These are phyloP conservation scores for Limonomyces culmigenus DNA, from an alignment of 1,284 basidiomycete species.

Conservation along the genomic window DNA sequence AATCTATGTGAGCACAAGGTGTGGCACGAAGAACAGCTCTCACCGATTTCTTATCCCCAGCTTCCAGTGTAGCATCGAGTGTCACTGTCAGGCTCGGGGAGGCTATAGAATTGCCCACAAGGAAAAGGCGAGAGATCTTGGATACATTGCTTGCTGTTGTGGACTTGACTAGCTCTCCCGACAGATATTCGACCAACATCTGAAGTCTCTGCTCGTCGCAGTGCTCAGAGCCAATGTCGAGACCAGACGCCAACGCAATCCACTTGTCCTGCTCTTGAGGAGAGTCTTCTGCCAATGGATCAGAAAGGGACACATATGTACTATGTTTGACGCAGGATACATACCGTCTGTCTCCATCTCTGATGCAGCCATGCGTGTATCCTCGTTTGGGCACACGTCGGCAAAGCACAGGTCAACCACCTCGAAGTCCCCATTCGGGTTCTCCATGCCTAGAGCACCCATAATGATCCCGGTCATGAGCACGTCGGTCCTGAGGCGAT, in stretches of 20 bases:
- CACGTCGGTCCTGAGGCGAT: slow-evolving; percentile 29
- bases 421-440: slow-evolving; percentile 80
- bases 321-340: slow-evolving; percentile 1
- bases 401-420: slow-evolving; percentile 84
- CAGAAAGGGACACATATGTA: too few species aligned
- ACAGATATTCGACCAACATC: slow-evolving; percentile 76
- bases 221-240: slow-evolving; percentile 46
- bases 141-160: too few species aligned
- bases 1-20: too few species aligned
- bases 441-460: slow-evolving; percentile 83
- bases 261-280: slow-evolving; percentile 55
- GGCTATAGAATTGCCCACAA: slow-evolving; percentile 72
- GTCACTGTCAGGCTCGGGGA: neutral
- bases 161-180: slow-evolving; percentile 63
- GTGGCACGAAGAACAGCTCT: slow-evolving; percentile 12
- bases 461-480: slow-evolving; percentile 87
- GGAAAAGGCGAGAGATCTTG: slow-evolving; percentile 72
- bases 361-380: slow-evolving; percentile 19
- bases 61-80: neutral
- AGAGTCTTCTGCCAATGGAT: too few species aligned
- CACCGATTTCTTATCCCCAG: slow-evolving; percentile 42
- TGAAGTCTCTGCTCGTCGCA: slow-evolving; percentile 62
- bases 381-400: slow-evolving; percentile 65
- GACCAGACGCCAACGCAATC: slow-evolving; percentile 75
- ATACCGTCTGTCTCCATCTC: slow-evolving; percentile 17